Conservation (phyloP, 2,329 filamentous ascomycete genomes). For the Pseudocercospora musae region DNA sequence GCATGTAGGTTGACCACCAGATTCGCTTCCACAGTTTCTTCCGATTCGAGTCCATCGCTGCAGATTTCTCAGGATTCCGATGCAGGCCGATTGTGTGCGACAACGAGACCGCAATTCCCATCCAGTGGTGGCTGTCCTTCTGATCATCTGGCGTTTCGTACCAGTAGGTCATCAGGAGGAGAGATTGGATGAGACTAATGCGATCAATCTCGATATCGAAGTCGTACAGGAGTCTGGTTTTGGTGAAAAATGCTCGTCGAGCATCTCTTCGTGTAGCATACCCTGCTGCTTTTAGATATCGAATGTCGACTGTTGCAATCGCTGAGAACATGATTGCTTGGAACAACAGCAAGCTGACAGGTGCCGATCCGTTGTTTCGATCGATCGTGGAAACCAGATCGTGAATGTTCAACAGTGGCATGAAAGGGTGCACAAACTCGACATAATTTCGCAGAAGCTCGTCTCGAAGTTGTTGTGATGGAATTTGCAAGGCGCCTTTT, state of each 20-base stretch:
- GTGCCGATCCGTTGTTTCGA: constrained; percentile 63
- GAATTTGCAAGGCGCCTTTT: constrained; percentile 81
- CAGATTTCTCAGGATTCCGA: constrained; percentile 73
- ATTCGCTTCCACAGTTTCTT: constrained; percentile 90
- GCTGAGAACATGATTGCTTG: constrained; percentile 95
- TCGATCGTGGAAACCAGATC: constrained; percentile 61
- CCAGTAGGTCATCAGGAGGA: constrained; percentile 94
- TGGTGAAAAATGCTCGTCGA: constrained; percentile 83
- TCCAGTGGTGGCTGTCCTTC: constrained; percentile 98
- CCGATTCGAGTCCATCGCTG: constrained; percentile 66
- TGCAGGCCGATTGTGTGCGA: constrained; percentile 92
- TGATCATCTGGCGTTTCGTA: constrained; percentile 96
- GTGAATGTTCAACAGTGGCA: constrained; percentile 75
- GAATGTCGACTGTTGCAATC: constrained; percentile 81
- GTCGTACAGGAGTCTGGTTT: constrained; percentile 84
- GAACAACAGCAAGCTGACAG: constrained; percentile 81
- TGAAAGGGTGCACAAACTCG: constrained; percentile 89
- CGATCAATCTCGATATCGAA: constrained; percentile 93
- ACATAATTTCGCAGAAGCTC: constrained; percentile 79
- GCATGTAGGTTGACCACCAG: constrained; percentile 98
- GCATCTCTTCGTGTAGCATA: constrained; percentile 76
- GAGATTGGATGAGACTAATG: constrained; percentile 79
- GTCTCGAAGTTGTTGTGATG: constrained; percentile 66
- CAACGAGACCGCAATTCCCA: constrained; percentile 90
- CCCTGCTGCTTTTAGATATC: constrained; percentile 70